Conservation (phyloP, 1,139 yeast species). For the Yamadazyma epiphylla region DNA sequence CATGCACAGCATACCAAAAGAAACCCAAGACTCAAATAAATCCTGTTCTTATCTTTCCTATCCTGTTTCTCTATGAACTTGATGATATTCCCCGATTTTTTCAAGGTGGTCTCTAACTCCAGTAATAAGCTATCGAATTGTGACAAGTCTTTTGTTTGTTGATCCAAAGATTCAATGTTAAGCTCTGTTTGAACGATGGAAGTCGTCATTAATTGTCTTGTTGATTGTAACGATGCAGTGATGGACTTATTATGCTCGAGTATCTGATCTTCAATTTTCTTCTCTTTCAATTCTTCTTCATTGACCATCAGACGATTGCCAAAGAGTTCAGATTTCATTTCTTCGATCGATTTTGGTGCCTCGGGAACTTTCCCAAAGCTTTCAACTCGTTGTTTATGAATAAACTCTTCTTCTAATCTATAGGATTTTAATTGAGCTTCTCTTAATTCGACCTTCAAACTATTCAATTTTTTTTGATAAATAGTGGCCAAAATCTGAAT, state of each 20-base stretch:
- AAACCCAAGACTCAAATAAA: slow-evolving; percentile 57
- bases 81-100: slow-evolving; percentile 54
- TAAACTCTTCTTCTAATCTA: slow-evolving; percentile 19
- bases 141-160: slow-evolving; percentile 52
- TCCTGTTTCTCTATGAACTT: slow-evolving; percentile 67
- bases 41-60: slow-evolving; percentile 54
- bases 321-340: slow-evolving; percentile 12
- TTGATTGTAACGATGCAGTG: slow-evolving; percentile 48
- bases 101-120: slow-evolving; percentile 51
- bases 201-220: slow-evolving; percentile 52
- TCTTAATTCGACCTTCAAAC: slow-evolving; percentile 20
- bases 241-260: slow-evolving; percentile 50
- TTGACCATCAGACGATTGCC: slow-evolving; percentile 8
- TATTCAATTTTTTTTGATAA: slow-evolving; percentile 19
- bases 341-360: slow-evolving; percentile 9
- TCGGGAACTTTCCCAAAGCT: slow-evolving; percentile 16
- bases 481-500: no score
- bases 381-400: slow-evolving; percentile 25
- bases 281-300: slow-evolving; percentile 14
- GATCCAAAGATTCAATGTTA: slow-evolving; percentile 57
- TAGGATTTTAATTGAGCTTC: slow-evolving; percentile 24
- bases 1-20: slow-evolving; percentile 53
- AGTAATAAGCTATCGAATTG: slow-evolving; percentile 52
- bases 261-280: slow-evolving; percentile 29
- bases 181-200: slow-evolving; percentile 59